Conservation (phyloP, 257 asterid species). For the Nicotiana otophora region DNA sequence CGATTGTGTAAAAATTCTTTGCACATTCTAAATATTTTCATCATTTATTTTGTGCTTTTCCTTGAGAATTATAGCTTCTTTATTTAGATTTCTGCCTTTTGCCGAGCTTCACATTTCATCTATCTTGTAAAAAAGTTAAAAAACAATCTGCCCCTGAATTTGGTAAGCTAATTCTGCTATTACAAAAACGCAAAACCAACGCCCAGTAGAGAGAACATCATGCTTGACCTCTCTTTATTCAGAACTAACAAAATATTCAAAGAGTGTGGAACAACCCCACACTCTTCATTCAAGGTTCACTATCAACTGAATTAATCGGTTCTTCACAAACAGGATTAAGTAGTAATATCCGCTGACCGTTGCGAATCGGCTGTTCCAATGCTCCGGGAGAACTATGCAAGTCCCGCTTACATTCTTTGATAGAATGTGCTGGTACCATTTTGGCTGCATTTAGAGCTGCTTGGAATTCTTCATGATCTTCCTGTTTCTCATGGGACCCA, state of each 20-base stretch:
- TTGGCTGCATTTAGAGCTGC: slow-evolving; percentile 43
- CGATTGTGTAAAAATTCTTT: no score
- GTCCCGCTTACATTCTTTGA: slow-evolving; percentile 33
- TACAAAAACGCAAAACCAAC: neutral
- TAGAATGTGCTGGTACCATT: slow-evolving; percentile 16
- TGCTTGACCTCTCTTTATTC: slow-evolving; percentile 5
- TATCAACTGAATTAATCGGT: slow-evolving; percentile 29
- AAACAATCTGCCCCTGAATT: neutral
- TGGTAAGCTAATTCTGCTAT: neutral
- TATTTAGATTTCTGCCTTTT: neutral
- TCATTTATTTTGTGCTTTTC: neutral
- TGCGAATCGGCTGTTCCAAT: slow-evolving; percentile 16
- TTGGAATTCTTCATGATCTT: slow-evolving; percentile 53
- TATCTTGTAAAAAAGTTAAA: neutral
- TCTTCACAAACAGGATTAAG: slow-evolving; percentile 36
- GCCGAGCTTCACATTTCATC: neutral
- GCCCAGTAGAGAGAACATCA: neutral
- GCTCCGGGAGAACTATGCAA: slow-evolving; percentile 33
- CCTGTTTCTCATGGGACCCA: slow-evolving; percentile 22
- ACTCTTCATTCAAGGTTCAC: slow-evolving; percentile 20
- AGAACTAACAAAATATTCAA: neutral
- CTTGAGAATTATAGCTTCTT: neutral
- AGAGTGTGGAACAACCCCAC: neutral
- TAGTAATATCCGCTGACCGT: slow-evolving; percentile 26
- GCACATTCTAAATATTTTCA: no score